Base-by-base conservation (phyloP, 2,329 filamentous ascomycete genomes). In the Neonectria ditissima region DNA sequence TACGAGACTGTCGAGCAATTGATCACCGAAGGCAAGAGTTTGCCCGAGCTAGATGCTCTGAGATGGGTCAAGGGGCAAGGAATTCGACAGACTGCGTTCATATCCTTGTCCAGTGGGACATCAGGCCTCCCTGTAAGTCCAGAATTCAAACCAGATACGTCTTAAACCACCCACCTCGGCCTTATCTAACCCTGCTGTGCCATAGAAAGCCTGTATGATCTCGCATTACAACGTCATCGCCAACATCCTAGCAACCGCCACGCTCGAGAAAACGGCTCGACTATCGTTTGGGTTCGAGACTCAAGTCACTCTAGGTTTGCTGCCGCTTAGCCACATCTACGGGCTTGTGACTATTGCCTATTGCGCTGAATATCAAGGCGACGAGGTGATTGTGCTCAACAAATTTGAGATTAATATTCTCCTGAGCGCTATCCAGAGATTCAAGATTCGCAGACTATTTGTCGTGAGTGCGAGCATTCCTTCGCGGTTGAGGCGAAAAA, bases 291-390 rank as follows among this genome's bases (percentile, higher is more conserved):
- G 4, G 74, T 73, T 84, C 30, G 74, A 76, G 6, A 82, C 77
- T 1, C 79, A 85, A 60, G 77, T 85, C 9, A 80, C 77, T 1
- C 83, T 94, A 0, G 92, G 91, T 4, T 80, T 94, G 13, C 81
- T 95, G 0, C 92, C 92, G 0, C 88, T 93, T 73, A 93, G 91
- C 65, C 93, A 97, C 72, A 96, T 96, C 65, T 97, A 95, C 76
- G 88, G 88, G 2, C 80, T 96, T 22, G 87, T 93, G 3, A 86
- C 93, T 10, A 87, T 93, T 63, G 88, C 87, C 30, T 91, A 93
- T 74, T 77, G 84, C 0, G 84, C 84, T 14, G 82, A 87, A 2
- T 96, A 89, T 72, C 86, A 90, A 32, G 93, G 93, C 6, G 92
- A 96, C 67, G 87, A 89, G 59, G 83, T 91, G 4, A 83, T 95